Percentiles rank a stretch among this genome's conserved stretches.
Conservation (phyloP, 2,329 filamentous ascomycete species). For the Berkeleyomyces basicola region DNA sequence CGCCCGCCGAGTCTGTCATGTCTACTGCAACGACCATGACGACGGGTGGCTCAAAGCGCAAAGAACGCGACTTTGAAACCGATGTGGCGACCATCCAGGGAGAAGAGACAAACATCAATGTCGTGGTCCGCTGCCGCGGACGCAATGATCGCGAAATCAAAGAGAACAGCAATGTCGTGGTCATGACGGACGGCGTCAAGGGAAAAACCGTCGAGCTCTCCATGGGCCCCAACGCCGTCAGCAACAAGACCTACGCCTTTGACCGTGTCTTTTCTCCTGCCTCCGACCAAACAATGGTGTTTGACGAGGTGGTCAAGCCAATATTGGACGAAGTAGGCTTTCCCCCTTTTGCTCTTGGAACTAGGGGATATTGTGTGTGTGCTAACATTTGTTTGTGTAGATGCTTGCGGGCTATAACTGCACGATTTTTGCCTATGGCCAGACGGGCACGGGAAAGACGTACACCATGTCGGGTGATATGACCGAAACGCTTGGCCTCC, state of each 20-base stretch:
- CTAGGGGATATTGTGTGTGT: neutral
- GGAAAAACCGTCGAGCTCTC: slow-evolving; percentile 70
- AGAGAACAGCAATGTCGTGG: slow-evolving; percentile 88
- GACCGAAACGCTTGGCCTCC: slow-evolving; percentile 65
- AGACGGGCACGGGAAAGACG: slow-evolving; percentile 95
- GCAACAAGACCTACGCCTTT: slow-evolving; percentile 92
- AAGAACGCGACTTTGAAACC: slow-evolving; percentile 67
- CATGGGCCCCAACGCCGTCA: slow-evolving; percentile 83
- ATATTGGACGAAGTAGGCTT: slow-evolving; percentile 70
- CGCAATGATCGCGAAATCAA: slow-evolving; percentile 82
- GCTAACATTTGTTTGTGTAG: slow-evolving; percentile 26
- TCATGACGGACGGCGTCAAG: slow-evolving; percentile 74
- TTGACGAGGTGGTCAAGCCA: slow-evolving; percentile 86
- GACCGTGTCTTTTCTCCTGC: slow-evolving; percentile 94
- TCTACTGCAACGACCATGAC: slow-evolving; percentile 32
- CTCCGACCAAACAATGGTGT: slow-evolving; percentile 84
- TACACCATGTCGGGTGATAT: slow-evolving; percentile 99
- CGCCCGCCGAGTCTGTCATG: slow-evolving; percentile 51
- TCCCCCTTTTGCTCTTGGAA: neutral
- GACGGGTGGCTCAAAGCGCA: slow-evolving; percentile 52
- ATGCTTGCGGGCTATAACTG: slow-evolving; percentile 93
- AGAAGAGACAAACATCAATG: slow-evolving; percentile 92
- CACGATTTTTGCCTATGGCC: slow-evolving; percentile 96
- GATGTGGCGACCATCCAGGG: slow-evolving; percentile 35
- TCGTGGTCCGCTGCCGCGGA: slow-evolving; percentile 86